phyloP scores from a whole-genome alignment of 176 grass and related monocot genomes.

The Juncus effusus region DNA sequence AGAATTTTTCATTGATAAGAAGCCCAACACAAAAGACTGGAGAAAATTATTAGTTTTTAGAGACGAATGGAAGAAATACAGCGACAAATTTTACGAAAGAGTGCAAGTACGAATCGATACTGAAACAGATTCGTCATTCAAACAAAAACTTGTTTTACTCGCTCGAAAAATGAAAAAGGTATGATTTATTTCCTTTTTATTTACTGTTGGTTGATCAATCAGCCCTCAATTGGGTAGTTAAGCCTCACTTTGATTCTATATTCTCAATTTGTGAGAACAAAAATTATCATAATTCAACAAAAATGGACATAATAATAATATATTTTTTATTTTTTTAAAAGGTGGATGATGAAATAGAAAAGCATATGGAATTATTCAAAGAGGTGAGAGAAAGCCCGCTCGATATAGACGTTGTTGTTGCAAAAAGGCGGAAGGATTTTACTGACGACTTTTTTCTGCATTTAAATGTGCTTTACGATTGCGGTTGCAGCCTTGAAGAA shows the following conservation, averaged over 20 bases:
- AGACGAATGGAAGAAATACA: constrained; percentile 86
- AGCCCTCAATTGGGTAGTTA: no score
- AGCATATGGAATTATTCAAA: constrained; percentile 74
- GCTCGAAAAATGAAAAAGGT: constrained; percentile 94
- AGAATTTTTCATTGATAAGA: constrained; percentile 74
- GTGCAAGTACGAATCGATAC: constrained; percentile 40
- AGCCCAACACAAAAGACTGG: constrained; percentile 87
- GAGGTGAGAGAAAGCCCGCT: constrained; percentile 63
- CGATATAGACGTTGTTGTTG: constrained; percentile 78
- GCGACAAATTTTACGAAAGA: constrained; percentile 47
- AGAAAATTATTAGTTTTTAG: constrained; percentile 84
- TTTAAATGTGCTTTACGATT: constrained; percentile 60
- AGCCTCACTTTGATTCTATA: no score
- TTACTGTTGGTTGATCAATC: no score
- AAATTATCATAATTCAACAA: no score
- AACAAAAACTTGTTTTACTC: constrained; percentile 73
- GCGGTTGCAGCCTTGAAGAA: constrained; percentile 61
- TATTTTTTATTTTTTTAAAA: constrained; percentile 16
- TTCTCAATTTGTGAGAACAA: no score
- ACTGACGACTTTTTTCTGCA: constrained; percentile 70
- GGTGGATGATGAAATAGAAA: constrained; percentile 86
- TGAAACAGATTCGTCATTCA: constrained; percentile 47
- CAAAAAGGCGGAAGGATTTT: constrained; percentile 71
- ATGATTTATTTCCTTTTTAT: neutral
- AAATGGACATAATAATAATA: no score